phyloP scores from a whole-genome alignment of 306 rosid genomes.

The Fragaria nilgerrensis region DNA sequence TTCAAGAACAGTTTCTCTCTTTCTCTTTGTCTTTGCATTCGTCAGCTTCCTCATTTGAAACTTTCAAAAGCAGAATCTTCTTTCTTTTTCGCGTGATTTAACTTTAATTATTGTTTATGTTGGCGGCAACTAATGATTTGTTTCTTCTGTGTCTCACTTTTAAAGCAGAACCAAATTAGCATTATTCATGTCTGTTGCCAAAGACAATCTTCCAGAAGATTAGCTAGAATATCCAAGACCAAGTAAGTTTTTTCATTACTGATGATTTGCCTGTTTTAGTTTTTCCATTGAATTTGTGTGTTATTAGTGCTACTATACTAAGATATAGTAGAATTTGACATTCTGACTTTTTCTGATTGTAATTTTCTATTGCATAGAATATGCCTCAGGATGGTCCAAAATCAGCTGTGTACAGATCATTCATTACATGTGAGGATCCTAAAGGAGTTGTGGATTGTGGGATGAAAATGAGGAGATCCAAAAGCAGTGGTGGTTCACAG shows the following conservation, averaged over 20 bases:
- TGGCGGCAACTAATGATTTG: constrained; percentile 41
- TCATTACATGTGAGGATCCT: constrained; percentile 87
- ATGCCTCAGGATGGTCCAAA: constrained; percentile 52
- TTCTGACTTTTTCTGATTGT: constrained; percentile 34
- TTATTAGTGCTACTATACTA: neutral
- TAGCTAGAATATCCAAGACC: constrained; percentile 25
- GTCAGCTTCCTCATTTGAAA: constrained; percentile 26
- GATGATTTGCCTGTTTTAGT: constrained; percentile 9
- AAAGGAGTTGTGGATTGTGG: constrained; percentile 84
- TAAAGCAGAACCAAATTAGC: constrained; percentile 34
- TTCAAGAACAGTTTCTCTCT: neutral
- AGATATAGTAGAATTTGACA: constrained; percentile 21
- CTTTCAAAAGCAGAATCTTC: constrained; percentile 38
- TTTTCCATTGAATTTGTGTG: constrained; percentile 15
- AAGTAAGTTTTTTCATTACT: constrained; percentile 39
- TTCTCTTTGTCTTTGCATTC: neutral
- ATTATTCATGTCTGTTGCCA: constrained; percentile 41
- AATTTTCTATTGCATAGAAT: constrained; percentile 45
- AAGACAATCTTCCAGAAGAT: constrained; percentile 38
- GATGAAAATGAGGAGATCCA: constrained; percentile 50
- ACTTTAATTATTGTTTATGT: constrained; percentile 19
- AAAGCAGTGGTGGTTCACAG: constrained; percentile 32
- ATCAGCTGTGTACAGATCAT: constrained; percentile 68
- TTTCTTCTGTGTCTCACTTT: constrained; percentile 29
- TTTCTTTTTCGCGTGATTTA: constrained; percentile 9